Evolutionary conservation across 345 rosid species (phyloP).

Genomic region (Eucalyptus victrix): DNA sequence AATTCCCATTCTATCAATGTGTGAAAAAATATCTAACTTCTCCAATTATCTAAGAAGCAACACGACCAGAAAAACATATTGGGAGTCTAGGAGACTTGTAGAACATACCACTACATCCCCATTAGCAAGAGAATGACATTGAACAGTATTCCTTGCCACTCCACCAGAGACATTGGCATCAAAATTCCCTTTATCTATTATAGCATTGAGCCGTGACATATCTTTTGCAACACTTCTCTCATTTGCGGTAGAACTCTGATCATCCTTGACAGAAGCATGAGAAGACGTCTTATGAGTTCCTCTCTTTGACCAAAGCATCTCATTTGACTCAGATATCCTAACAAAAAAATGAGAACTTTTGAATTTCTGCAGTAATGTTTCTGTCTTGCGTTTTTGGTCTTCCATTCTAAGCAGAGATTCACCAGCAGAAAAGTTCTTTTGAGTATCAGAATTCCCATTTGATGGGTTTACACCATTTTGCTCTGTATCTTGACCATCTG

Average conservation of each 20-base stretch:
- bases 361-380: slow-evolving; percentile 61
- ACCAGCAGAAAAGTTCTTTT: slow-evolving; percentile 49
- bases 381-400: slow-evolving; percentile 67
- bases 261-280: slow-evolving; percentile 17
- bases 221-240: slow-evolving; percentile 5
- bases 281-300: slow-evolving; percentile 13
- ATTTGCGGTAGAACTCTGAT: slow-evolving; percentile 1
- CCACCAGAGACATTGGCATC: slow-evolving; percentile 79
- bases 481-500: slow-evolving; percentile 18
- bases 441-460: slow-evolving; percentile 36
- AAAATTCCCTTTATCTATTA: slow-evolving; percentile 75
- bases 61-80: not conserved
- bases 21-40: not conserved
- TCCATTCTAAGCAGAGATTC: slow-evolving; percentile 87
- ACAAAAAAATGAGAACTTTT: slow-evolving; percentile 92
- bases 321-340: slow-evolving; percentile 81
- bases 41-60: not conserved
- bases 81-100: not conserved
- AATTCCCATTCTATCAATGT: not conserved
- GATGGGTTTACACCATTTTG: slow-evolving; percentile 39
- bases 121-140: slow-evolving; percentile 74
- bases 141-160: slow-evolving; percentile 63
- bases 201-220: slow-evolving; percentile 30
- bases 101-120: slow-evolving; percentile 95
- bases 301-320: slow-evolving; percentile 80